A percentile compares a stretch with the other conserved stretches of the same genome.
Evolutionary conservation across 352 stramenopile species (phyloP).

Genomic region (Thalassiosira pacifica): DNA sequence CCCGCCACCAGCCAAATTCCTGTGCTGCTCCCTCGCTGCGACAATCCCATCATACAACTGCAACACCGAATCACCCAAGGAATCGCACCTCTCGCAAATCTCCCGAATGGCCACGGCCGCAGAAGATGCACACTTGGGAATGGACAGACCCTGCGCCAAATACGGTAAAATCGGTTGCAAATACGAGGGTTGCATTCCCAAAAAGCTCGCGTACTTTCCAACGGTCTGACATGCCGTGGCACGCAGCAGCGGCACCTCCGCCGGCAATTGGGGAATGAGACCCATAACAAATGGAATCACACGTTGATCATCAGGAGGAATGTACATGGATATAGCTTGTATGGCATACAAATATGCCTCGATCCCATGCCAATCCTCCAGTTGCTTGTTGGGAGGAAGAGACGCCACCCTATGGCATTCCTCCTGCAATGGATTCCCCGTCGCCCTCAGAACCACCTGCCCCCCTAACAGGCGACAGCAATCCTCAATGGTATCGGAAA

Average conservation of each 20-base stretch:
- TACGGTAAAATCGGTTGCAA: conserved; percentile 84
- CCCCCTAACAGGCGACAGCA: conserved; percentile 85
- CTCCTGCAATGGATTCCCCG: conserved; percentile 67
- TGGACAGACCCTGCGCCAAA: conserved; percentile 80
- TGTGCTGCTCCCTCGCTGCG: conserved; percentile 50
- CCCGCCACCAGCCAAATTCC: conserved; percentile 25
- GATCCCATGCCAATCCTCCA: conserved; percentile 76
- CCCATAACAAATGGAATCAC: conserved; percentile 83
- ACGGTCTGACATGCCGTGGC: conserved; percentile 77
- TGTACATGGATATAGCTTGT: conserved; percentile 76
- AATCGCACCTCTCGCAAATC: conserved; percentile 79
- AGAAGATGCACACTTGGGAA: conserved; percentile 69
- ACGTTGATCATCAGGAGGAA: conserved; percentile 79
- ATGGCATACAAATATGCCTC: conserved; percentile 85
- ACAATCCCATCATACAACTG: conserved; percentile 81
- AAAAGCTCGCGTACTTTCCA: conserved; percentile 84
- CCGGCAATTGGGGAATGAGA: conserved; percentile 77
- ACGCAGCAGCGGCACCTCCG: conserved; percentile 64
- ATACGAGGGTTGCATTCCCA: conserved; percentile 73
- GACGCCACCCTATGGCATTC: conserved; percentile 58
- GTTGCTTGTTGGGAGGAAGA: conserved; percentile 37
- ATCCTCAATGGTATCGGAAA: conserved; percentile 85
- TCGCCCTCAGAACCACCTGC: conserved; percentile 67
- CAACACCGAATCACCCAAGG: conserved; percentile 78
- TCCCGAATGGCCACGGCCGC: conserved; percentile 85